Evolutionary conservation across 306 rosid genomes (phyloP), one percentile per base, ranked within the genome.

Genomic region (cucumber (Cucumis sativus)): DNA sequence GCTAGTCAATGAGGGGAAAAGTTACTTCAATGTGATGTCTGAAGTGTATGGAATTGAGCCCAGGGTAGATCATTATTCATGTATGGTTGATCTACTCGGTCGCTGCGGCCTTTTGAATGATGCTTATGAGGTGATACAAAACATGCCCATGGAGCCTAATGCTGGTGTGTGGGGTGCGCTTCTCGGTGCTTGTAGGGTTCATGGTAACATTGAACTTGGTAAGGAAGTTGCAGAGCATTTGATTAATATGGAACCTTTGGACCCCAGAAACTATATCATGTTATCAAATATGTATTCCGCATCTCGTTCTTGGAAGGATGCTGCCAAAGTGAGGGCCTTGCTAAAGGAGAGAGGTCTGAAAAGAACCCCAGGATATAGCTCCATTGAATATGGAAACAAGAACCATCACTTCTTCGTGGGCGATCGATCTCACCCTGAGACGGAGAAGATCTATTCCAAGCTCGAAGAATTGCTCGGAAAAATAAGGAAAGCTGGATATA

Each of bases 41-140:
- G 80, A 81, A 74, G 87, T 86, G 63, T 85, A 85, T 81, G 77
- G 81, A 77, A 65, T 90, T 79, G 86, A 85, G 61, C 92, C 91
- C 11, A 79, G 88, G 62, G 55, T 90, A 84, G 92, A 88, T 82
- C 97, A 92, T 65, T 89, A 90, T 83, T 90, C 97, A 25, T 90
- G 97, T 78, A 88, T 92, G 94, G 96, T 86, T 80, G 97, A 90
- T 89, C 92, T 90, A 82, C 92, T 92, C 2, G 94, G 94, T 18
- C 93, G 94, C 28, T 58, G 84, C 4, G 92, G 97, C 56, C 85
- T 81, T 57, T 85, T 89, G 10, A 62, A 72, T 21, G 90, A 92
- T 55, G 96, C 96, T 82, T 76, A 83, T 28, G 82, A 85, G 75
- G 81, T 92, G 69, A 86, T 92, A 76, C 87, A 37, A 72, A 16